Base-by-base conservation (phyloP, 768 basidiomycete species). In the Coprinopsis marcescibilis region DNA sequence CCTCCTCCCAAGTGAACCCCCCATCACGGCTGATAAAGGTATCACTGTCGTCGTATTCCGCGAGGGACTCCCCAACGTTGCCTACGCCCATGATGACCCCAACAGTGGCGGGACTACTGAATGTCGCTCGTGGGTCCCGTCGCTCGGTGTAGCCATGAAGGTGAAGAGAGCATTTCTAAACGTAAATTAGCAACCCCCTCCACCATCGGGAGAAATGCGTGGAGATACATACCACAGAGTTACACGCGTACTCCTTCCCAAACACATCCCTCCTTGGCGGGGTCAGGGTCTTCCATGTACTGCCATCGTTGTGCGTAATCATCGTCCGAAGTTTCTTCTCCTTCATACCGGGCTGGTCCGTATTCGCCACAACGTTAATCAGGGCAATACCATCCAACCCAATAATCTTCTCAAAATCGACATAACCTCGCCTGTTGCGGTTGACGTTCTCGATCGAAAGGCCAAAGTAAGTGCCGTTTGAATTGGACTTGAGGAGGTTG, bases 1-100 rank as follows among this genome's bases (percentile, higher is more conserved):
- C 85, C 67, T 99, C 96, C 61, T 96, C 82, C 96, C 96, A 99
- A 0, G 89, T 92, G 66, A 96, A 96, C 7, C 96, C 96, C 2
- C 82, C 96, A 56, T 99, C 91, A 3, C 96, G 89, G 46, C 89
- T 91, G 33, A 98, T 76, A 83, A 96, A 98, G 2, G 93, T 96
- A 62, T 98, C 95, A 50, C 84, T 83, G 24, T 97, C 87, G 3
- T 71, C 75, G 67, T 99, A 99, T 0, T 81, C 69, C 0, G 78
- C 81, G 1, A 99, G 78, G 1, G 68, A 60, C 52, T 91, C 85
- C 32, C 96, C 96, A 12, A 99, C 94, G 56, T 91, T 98, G 6
- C 96, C 96, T 36, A 97, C 93, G 1, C 87, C 96, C 78, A 99
- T 89, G 65, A 99, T 76, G 11, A 99, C 73, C 11, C 96, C 96